Percentiles rank a stretch among this genome's conserved stretches.
These are phyloP conservation scores for Chloris gayana DNA, from an alignment of 176 grass and related monocot genomes.

Conservation along the genomic window DNA sequence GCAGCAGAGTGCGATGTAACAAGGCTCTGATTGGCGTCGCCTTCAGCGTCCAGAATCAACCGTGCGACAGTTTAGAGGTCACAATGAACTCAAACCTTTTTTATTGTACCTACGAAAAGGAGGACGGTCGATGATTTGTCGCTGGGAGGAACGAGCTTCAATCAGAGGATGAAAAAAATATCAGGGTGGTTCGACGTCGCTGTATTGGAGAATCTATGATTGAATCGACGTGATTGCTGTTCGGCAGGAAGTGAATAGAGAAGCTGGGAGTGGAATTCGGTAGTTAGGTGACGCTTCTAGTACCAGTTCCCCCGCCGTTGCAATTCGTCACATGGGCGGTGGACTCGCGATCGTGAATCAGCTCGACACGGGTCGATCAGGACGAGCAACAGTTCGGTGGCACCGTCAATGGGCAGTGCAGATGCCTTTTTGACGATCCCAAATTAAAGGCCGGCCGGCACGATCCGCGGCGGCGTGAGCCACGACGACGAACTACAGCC, in stretches of 20 bases:
- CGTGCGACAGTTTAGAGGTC: background rate
- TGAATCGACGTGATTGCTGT: background rate
- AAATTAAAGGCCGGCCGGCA: background rate
- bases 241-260: constrained; percentile 6
- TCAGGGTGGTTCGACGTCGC: too few relatives aligned
- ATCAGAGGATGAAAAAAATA: background rate
- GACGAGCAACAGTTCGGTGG: background rate
- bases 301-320: background rate
- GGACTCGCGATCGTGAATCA: background rate
- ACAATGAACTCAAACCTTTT: background rate
- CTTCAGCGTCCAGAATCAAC: background rate
- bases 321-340: constrained; percentile 29
- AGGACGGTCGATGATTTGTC: background rate
- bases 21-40: background rate
- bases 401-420: background rate
- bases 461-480: background rate
- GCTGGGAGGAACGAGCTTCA: background rate
- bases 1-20: background rate
- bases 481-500: background rate
- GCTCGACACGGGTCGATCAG: background rate
- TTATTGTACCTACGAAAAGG: background rate
- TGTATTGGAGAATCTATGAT: background rate
- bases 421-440: background rate
- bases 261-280: constrained; percentile 1
- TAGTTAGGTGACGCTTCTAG: constrained; percentile 3